Percentiles rank a stretch among this genome's conserved stretches.
phyloP scores from a whole-genome alignment of 352 stramenopile genomes.

The Globisporangium uncinulatum region DNA sequence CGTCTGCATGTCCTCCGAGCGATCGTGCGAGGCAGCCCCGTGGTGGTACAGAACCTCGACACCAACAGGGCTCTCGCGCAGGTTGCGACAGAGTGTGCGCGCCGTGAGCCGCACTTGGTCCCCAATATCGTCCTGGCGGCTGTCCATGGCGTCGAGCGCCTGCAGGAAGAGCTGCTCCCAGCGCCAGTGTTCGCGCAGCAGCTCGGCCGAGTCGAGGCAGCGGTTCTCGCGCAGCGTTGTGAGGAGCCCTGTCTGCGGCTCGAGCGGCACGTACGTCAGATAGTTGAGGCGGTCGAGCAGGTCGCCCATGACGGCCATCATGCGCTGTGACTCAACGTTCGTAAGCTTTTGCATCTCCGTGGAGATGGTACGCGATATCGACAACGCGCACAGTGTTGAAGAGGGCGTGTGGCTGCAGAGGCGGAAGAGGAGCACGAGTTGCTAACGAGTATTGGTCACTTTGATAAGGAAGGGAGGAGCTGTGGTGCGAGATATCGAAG shows the following conservation, averaged over 20 bases:
- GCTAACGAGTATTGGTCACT: too few relatives aligned
- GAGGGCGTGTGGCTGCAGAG: background rate
- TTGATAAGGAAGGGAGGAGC: too few relatives aligned
- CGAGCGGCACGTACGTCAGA: constrained; percentile 76
- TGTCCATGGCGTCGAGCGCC: constrained; percentile 51
- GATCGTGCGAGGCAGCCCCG: constrained; percentile 40
- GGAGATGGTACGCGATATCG: background rate
- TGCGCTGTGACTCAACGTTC: constrained; percentile 84
- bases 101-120: constrained; percentile 71
- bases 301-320: constrained; percentile 86
- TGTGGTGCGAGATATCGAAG: background rate
- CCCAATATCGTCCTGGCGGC: constrained; percentile 56
- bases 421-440: too few relatives aligned
- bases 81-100: constrained; percentile 57
- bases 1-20: constrained; percentile 63
- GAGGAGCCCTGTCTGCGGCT: constrained; percentile 49
- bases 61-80: constrained; percentile 67
- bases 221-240: constrained; percentile 53
- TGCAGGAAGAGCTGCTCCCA: constrained; percentile 72
- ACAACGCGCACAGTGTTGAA: background rate
- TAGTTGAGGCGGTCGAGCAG: constrained; percentile 82
- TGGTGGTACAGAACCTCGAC: constrained; percentile 76
- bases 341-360: constrained; percentile 78
- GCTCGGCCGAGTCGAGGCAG: constrained; percentile 45
- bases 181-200: constrained; percentile 71